Conservation (phyloP, 805 yeast species). For the Candida takata region DNA sequence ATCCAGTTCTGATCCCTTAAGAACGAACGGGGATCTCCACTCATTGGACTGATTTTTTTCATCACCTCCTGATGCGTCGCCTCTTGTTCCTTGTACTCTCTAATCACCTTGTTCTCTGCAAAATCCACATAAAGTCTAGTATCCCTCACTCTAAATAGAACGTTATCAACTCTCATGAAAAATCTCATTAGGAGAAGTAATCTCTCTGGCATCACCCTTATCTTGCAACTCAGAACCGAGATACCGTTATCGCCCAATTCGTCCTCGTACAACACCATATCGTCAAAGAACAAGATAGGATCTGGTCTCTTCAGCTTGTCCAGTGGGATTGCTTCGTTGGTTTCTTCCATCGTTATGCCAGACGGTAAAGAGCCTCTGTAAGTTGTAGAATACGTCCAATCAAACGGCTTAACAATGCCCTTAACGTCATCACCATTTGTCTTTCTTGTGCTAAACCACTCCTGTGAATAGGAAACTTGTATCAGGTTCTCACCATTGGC, state of each 20-base stretch:
- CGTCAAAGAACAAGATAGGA: slow-evolving; percentile 86
- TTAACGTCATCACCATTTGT: slow-evolving; percentile 36
- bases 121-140: slow-evolving; percentile 80
- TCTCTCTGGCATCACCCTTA: slow-evolving; percentile 84
- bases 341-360: slow-evolving; percentile 18
- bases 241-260: slow-evolving; percentile 96
- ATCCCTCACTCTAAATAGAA: slow-evolving; percentile 75
- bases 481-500: slow-evolving; percentile 45
- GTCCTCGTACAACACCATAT: slow-evolving; percentile 83
- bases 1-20: slow-evolving; percentile 88
- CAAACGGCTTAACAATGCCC: slow-evolving; percentile 74
- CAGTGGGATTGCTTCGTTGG: slow-evolving; percentile 50
- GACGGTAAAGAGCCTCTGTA: slow-evolving; percentile 55
- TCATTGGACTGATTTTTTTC: slow-evolving; percentile 36
- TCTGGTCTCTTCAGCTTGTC: slow-evolving; percentile 65
- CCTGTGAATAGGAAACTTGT: slow-evolving; percentile 79
- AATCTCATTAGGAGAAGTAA: slow-evolving; percentile 68
- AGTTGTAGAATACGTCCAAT: slow-evolving; percentile 90
- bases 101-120: slow-evolving; percentile 49
- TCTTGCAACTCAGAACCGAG: slow-evolving; percentile 65
- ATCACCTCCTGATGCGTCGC: slow-evolving; percentile 42
- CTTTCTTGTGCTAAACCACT: slow-evolving; percentile 51
- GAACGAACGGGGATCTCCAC: slow-evolving; percentile 60
- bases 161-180: slow-evolving; percentile 86
- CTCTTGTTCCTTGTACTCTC: slow-evolving; percentile 75